Percentiles rank a stretch among this genome's conserved stretches.
phyloP scores from a whole-genome alignment of 2,329 filamentous ascomycete species.

The Fusarium sublunatum region DNA sequence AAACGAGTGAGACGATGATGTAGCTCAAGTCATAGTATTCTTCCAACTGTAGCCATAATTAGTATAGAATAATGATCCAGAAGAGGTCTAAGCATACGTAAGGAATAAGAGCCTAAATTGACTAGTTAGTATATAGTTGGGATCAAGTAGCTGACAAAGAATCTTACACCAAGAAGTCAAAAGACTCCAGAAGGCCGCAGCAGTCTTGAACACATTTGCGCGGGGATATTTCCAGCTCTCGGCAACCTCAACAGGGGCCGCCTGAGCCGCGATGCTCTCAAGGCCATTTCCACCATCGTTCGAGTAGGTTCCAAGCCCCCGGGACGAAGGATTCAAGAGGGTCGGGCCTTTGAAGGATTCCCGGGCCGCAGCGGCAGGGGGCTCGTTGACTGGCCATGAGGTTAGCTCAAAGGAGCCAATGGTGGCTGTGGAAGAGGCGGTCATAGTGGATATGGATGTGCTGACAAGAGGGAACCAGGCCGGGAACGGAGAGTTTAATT shows the following conservation, averaged over 20 bases:
- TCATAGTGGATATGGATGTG: constrained; percentile 18
- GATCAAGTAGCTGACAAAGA: neutral
- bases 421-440: constrained; percentile 32
- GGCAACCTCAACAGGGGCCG: neutral
- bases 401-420: constrained; percentile 36
- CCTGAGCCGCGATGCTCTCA: constrained; percentile 17
- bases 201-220: constrained; percentile 59
- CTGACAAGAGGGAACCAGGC: constrained; percentile 10
- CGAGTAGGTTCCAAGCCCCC: constrained; percentile 3
- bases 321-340: neutral
- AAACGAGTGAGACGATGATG: constrained; percentile 71
- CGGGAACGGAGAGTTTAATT: constrained; percentile 5
- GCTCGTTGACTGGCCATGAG: constrained; percentile 15
- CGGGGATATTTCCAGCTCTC: constrained; percentile 41
- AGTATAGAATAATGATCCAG: neutral
- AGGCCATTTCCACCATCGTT: constrained; percentile 10
- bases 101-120: constrained; percentile 58
- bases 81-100: constrained; percentile 50
- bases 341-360: neutral
- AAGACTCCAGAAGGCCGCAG: constrained; percentile 68
- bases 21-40: constrained; percentile 71
- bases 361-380: constrained; percentile 11
- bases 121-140: neutral
- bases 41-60: constrained; percentile 37
- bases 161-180: constrained; percentile 65